Percentiles rank a stretch among this genome's conserved stretches.
Evolutionary conservation across 2,329 filamentous ascomycete genomes (phyloP).

Genomic region (Aspergillus puulaauensis): DNA sequence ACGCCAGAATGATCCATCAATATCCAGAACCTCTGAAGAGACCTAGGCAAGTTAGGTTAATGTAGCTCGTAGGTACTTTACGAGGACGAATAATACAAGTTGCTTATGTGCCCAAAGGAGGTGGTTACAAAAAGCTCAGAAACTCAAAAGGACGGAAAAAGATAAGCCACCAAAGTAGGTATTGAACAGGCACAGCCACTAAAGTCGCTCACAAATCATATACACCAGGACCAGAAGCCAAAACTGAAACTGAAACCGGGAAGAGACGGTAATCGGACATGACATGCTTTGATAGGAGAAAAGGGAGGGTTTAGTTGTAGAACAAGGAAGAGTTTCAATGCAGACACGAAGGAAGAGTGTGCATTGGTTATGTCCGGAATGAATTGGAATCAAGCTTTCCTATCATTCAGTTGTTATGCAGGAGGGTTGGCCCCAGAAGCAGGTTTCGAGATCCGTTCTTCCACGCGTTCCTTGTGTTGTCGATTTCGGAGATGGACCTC

Average conservation of each 20-base stretch:
- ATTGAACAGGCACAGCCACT: slow-evolving; percentile 8
- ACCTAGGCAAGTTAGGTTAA: neutral
- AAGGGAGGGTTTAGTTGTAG: neutral
- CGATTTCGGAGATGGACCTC: slow-evolving; percentile 89
- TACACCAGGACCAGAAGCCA: slow-evolving; percentile 17
- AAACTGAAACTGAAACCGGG: slow-evolving; percentile 4
- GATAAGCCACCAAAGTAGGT: slow-evolving; percentile 11
- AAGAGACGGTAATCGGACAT: neutral
- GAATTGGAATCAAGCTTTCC: slow-evolving; percentile 1
- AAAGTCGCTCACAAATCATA: slow-evolving; percentile 18
- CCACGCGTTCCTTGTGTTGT: slow-evolving; percentile 71
- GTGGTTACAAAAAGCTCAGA: neutral
- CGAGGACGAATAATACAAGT: too few species aligned
- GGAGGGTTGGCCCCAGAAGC: slow-evolving; percentile 11
- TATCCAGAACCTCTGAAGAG: neutral
- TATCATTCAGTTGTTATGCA: slow-evolving; percentile 17
- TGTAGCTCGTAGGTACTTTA: neutral
- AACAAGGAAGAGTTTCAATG: neutral
- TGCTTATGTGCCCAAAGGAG: neutral
- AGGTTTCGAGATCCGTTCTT: slow-evolving; percentile 45
- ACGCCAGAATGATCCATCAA: neutral
- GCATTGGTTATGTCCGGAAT: slow-evolving; percentile 1
- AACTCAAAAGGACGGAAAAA: neutral
- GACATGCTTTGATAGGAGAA: neutral
- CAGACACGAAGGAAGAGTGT: slow-evolving; percentile 6